Evolutionary conservation across 1,284 basidiomycete genomes (phyloP).

Genomic region (Pseudozyma sp.): DNA sequence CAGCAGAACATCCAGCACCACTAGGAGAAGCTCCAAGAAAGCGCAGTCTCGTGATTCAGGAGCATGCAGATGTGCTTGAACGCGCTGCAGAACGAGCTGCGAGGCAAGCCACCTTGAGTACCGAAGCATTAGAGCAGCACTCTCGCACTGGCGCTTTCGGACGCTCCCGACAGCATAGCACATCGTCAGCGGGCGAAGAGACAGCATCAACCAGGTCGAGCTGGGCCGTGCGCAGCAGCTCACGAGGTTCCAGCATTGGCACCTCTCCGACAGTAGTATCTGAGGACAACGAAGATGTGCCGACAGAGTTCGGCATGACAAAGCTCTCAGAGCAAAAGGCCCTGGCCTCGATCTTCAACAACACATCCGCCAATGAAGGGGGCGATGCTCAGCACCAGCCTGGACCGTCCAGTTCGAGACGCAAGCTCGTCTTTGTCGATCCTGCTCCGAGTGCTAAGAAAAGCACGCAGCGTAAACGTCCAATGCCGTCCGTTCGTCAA

Average conservation of each 20-base stretch:
- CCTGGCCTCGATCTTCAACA: slow-evolving; percentile 21
- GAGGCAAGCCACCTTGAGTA: slow-evolving; percentile 20
- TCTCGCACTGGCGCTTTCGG: slow-evolving; percentile 2
- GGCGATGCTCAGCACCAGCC: not conserved
- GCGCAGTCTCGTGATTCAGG: slow-evolving; percentile 50
- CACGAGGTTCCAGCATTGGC: slow-evolving; percentile 25
- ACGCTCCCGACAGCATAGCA: slow-evolving; percentile 32
- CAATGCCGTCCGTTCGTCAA: slow-evolving; percentile 1
- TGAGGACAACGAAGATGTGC: slow-evolving; percentile 5
- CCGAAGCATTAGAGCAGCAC: slow-evolving; percentile 27
- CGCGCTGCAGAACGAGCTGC: slow-evolving; percentile 48
- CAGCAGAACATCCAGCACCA: slow-evolving; percentile 6
- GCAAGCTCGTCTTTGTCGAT: slow-evolving; percentile 31
- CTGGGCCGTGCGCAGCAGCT: slow-evolving; percentile 33
- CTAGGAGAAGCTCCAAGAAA: slow-evolving; percentile 24
- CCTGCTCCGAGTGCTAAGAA: slow-evolving; percentile 24
- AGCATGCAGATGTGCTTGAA: slow-evolving; percentile 45
- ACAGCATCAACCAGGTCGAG: slow-evolving; percentile 47
- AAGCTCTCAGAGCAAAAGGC: slow-evolving; percentile 7
- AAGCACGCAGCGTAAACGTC: slow-evolving; percentile 2
- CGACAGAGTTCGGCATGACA: not conserved
- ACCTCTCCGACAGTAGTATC: slow-evolving; percentile 34
- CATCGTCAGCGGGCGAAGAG: slow-evolving; percentile 49
- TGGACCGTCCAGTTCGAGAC: not conserved
- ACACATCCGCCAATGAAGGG: slow-evolving; percentile 3